Percentiles rank a stretch among this genome's conserved stretches.
Evolutionary conservation across 2,329 filamentous ascomycete genomes (phyloP).

Genomic region (Alternaria brassicicola): DNA sequence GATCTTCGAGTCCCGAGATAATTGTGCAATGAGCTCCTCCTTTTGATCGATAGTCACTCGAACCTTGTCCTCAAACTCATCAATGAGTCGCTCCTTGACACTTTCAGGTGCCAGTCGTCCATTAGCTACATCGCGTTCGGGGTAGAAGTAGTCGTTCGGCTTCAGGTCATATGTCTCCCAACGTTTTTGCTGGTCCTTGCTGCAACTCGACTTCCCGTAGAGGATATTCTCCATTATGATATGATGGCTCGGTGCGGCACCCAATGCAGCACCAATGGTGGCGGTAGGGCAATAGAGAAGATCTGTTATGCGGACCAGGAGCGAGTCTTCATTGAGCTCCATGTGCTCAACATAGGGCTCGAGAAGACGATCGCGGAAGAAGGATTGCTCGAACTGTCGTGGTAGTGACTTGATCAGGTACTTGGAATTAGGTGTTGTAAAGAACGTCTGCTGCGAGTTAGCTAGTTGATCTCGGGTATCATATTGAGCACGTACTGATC

Average conservation of each 20-base stretch:
- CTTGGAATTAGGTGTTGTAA: conserved; percentile 68
- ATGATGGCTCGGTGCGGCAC: conserved; percentile 70
- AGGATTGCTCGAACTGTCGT: conserved; percentile 70
- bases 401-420: conserved; percentile 76
- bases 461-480: neutral
- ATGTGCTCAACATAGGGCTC: conserved; percentile 69
- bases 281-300: conserved; percentile 63
- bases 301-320: conserved; percentile 74
- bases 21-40: conserved; percentile 59
- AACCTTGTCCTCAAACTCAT: conserved; percentile 71
- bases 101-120: conserved; percentile 67
- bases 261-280: conserved; percentile 65
- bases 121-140: conserved; percentile 72
- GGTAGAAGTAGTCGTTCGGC: conserved; percentile 76
- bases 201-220: conserved; percentile 59
- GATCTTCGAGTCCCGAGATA: conserved; percentile 68
- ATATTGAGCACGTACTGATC: conserved; percentile 58
- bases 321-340: conserved; percentile 62
- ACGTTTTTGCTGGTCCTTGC: conserved; percentile 50
- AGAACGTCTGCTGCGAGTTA: conserved; percentile 64
- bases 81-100: conserved; percentile 69
- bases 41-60: conserved; percentile 62
- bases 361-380: conserved; percentile 71
- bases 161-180: conserved; percentile 81
- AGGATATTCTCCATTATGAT: conserved; percentile 81